Evolutionary conservation across 192 early-diverging fungal genomes (phyloP).

Genomic region (Diversispora epigaea): DNA sequence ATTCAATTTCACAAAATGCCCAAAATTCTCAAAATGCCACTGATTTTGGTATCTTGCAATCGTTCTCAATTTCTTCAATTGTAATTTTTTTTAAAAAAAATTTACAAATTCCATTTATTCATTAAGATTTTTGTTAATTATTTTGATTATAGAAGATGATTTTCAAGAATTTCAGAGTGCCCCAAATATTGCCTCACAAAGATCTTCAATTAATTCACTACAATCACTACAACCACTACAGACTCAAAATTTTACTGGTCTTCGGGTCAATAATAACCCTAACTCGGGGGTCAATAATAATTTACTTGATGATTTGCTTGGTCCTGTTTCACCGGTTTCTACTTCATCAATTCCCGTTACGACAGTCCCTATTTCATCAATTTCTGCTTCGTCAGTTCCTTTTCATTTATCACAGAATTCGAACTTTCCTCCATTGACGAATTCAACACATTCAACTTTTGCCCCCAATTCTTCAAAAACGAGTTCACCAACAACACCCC

Average conservation of each 20-base stretch:
- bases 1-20: slow-evolving; percentile 30
- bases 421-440: background rate
- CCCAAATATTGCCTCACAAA: slow-evolving; percentile 36
- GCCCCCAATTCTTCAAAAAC: slow-evolving; percentile 16
- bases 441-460: background rate
- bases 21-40: slow-evolving; percentile 37
- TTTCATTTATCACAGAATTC: no score
- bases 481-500: slow-evolving; percentile 22
- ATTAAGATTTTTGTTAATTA: slow-evolving; percentile 32
- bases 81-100: slow-evolving; percentile 41
- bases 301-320: slow-evolving; percentile 28
- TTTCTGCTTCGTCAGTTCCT: slow-evolving; percentile 23
- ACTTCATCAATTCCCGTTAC: slow-evolving; percentile 32
- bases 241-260: background rate
- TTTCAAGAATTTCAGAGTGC: slow-evolving; percentile 71
- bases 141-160: slow-evolving; percentile 44
- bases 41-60: slow-evolving; percentile 30
- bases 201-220: slow-evolving; percentile 33
- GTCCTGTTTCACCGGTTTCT: slow-evolving; percentile 29
- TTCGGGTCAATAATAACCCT: background rate
- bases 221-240: background rate
- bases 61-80: slow-evolving; percentile 15
- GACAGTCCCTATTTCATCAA: slow-evolving; percentile 18
- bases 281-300: slow-evolving; percentile 10
- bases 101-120: slow-evolving; percentile 29